Base-by-base conservation (phyloP, 1,139 yeast genomes). In the Wickerhamomyces sp. region DNA sequence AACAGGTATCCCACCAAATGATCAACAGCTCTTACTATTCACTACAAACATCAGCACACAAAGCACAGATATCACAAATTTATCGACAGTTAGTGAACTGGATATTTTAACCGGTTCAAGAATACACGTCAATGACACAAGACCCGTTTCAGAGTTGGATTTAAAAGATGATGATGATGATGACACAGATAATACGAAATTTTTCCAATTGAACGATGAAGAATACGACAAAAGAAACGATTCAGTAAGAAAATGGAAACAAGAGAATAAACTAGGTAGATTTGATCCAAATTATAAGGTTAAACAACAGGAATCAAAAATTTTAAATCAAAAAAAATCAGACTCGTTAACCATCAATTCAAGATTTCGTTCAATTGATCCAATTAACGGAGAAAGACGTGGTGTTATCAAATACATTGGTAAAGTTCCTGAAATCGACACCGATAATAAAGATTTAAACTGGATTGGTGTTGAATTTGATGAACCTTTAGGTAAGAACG, bases 401-500 rank as follows among this genome's bases (percentile, higher is more conserved):
- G 97, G 96, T 1, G 61, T 66, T 13, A 70, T 89, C 19, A 62
- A 68, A 38, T 89, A 60, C 51, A 64, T 87, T 10, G 97, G 97
- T 0, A 62, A 61, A 33, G 76, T 89, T 4, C 65, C 73, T 0
- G 76, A 70, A 31, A 70, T 85, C 34, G 79, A 77, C 26, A n/a
- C n/a, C n/a, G n/a, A n/a, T n/a, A n/a, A n/a, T n/a, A 67, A 66
- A 20, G 61, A 57, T 8, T 10, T 19, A 6, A 38, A 50, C 2
- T 91, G 97, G 97, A 68, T 82, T 21, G 98, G 97, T 1, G 71
- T 91, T 4, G 86, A 82, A 47, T 71, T 89, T 32, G 79, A 76
- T 32, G 70, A 68, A 23, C 81, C 88, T 0, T 60, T 59, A 0
- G 97, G 97, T 4, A 85, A 82, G 57, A 88, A 89, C 49, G 74